Base-by-base conservation (phyloP, 768 basidiomycete genomes). In the Pleurotus giganteus region DNA sequence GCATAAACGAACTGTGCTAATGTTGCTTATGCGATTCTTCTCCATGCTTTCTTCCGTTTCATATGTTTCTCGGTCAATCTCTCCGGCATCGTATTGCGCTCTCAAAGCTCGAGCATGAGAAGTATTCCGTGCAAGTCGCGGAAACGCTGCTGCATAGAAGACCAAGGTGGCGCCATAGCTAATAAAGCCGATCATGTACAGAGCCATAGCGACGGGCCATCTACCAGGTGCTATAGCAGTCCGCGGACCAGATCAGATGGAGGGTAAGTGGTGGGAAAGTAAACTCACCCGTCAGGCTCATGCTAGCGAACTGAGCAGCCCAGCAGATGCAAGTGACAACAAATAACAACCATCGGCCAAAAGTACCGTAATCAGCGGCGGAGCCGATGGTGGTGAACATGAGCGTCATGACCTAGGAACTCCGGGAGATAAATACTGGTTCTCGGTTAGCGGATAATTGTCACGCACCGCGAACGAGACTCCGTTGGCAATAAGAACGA, bases 21-120 rank as follows among this genome's bases (percentile, higher is more conserved):
- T 88, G 61, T 91, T 92, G 63, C 90, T 89, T 55, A 94, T 88
- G 58, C 85, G 72, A 57, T 91, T 94, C 78, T 91, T 91, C 71
- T 92, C 88, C 41, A 92, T 61, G 28, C 86, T 88, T 61, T 91
- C 89, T 62, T 89, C 89, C 15, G 59, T 63, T 61, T 91, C 90
- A 59, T 87, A 91, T 58, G 79, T 84, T 52, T 85, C 85, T 12
- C 71, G 68, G 0, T 73, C 61, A 9, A 86, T 82, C 56, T 86
- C 80, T 0, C 86, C 86, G 0, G 72, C 73, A 46, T 85, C 84
- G 53, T 79, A 84, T 60, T 74, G 79, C 46, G 77, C 78, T 31
- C 75, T 72, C 2, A 91, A 68, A 2, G 66, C 66, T 12, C 84
- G 79, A 3, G 89, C 73, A 59, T 80, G 85, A 2, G 76, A 68